Evolutionary conservation across 768 basidiomycete species (phyloP), one percentile per base, ranked within the genome.

Genomic region (Russula foetens): DNA sequence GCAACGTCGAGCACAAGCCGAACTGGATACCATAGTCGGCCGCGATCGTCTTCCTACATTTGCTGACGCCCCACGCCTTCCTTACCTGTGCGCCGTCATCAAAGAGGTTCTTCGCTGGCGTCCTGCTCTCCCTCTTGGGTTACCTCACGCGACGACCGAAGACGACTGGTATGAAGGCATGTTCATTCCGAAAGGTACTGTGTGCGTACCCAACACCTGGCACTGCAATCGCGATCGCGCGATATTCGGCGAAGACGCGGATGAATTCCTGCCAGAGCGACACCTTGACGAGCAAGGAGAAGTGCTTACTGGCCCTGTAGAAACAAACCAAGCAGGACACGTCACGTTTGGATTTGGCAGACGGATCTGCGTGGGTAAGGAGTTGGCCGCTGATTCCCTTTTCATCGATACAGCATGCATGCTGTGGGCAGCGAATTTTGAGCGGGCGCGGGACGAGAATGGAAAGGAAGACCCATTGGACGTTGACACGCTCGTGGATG

Each of bases 121-220:
- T 11, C 49, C 47, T 9, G 44, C 15, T 12, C 7, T 52, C 1
- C 29, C 41, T 21, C 56, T 58, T 17, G 44, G 51, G 5, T 4
- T 59, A 6, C 54, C 55, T 1, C 57, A 49, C 31, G 48, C 21
- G 29, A 28, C 57, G 59, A 48, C 59, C 58, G 48, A 61, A 48
- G 72, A 73, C 35, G 72, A 72, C 29, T 57, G 56, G 48, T 58
- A 58, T 19, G 21, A 46, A n/a, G 56, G 28, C 26, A 39, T 59
- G 49, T 62, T 67, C 53, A 74, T 77, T 17, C 75, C 75, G 0
- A 71, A 68, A 33, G 75, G 73, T 11, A 70, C 73, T 2, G 67
- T 71, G 1, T 65, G 74, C 26, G 59, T 73, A 24, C 64, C 67
- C 12, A 74, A 73, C 47, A 12, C 44, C n/a, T 63, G 65, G 63